A percentile compares a stretch with the other conserved stretches of the same genome.
Evolutionary conservation across 768 basidiomycete genomes (phyloP).

Genomic region (Melanogaster broomeanus): DNA sequence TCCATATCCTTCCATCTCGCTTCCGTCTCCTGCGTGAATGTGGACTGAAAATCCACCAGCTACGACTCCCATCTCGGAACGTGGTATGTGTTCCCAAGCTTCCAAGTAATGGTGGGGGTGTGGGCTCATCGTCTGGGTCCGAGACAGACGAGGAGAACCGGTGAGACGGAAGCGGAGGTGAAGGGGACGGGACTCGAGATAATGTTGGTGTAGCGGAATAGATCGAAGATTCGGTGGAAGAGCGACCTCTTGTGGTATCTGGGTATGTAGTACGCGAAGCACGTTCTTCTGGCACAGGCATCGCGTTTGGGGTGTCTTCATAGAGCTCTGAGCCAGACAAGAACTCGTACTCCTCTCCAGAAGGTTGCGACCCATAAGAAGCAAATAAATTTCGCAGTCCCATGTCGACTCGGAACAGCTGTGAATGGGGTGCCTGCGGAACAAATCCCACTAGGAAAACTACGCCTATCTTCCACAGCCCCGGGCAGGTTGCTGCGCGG

Average conservation of each 20-base stretch:
- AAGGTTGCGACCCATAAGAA: conserved; percentile 15
- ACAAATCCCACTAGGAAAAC: too few species aligned
- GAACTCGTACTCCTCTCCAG: conserved; percentile 45
- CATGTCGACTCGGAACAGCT: conserved; percentile 18
- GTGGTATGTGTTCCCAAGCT: conserved; percentile 27
- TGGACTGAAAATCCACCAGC: conserved; percentile 54
- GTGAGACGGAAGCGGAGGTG: conserved; percentile 51
- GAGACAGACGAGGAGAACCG: conserved; percentile 56
- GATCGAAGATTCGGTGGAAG: conserved; percentile 28
- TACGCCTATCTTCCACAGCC: not conserved
- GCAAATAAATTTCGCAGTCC: conserved; percentile 8
- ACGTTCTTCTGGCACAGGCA: conserved; percentile 10
- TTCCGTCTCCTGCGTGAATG: conserved; percentile 53
- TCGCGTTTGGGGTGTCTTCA: conserved; percentile 13
- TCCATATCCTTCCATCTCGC: conserved; percentile 46
- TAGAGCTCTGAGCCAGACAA: conserved; percentile 42
- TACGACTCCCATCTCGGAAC: conserved; percentile 47
- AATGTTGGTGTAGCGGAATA: conserved; percentile 52
- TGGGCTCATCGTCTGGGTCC: conserved; percentile 64
- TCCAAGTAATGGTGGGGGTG: conserved; percentile 46
- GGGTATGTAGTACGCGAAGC: conserved; percentile 20
- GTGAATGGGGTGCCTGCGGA: conserved; percentile 11
- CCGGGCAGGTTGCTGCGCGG: too few species aligned
- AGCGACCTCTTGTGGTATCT: conserved; percentile 21
- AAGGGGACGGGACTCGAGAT: conserved; percentile 66